Conservation (phyloP, 331 rosid genomes). For the Pyrus hybrid region DNA sequence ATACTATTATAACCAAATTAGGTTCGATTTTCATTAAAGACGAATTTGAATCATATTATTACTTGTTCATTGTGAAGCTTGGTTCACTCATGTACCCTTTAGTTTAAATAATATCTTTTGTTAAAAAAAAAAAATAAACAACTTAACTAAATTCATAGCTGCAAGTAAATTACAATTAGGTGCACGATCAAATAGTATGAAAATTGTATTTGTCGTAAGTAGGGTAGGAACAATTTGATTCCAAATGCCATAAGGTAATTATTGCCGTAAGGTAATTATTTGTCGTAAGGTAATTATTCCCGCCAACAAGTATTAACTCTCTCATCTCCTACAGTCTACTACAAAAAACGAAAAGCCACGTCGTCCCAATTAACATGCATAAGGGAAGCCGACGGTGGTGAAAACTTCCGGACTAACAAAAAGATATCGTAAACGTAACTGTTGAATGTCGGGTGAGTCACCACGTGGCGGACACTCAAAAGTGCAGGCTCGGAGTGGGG, state of each 20-base stretch:
- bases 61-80: too few species aligned
- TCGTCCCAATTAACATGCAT: neutral
- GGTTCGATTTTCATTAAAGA: too few species aligned
- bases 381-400: neutral
- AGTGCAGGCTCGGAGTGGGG: neutral
- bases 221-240: neutral
- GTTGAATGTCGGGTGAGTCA: constrained; percentile 5
- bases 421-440: neutral
- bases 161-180: too few species aligned
- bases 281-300: too few species aligned
- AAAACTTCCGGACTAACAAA: neutral
- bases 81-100: rapidly evolving
- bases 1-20: too few species aligned
- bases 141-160: too few species aligned
- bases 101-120: too few species aligned
- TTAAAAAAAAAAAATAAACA: too few species aligned
- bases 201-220: too few species aligned
- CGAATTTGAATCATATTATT: too few species aligned
- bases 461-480: constrained; percentile 36
- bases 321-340: neutral
- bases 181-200: too few species aligned
- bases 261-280: too few species aligned
- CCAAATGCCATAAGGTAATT: neutral
- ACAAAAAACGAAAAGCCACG: neutral
- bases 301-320: neutral